These are phyloP conservation scores for Chromera velia DNA, from an alignment of 73 alveolate genomes.

Conservation along the genomic window DNA sequence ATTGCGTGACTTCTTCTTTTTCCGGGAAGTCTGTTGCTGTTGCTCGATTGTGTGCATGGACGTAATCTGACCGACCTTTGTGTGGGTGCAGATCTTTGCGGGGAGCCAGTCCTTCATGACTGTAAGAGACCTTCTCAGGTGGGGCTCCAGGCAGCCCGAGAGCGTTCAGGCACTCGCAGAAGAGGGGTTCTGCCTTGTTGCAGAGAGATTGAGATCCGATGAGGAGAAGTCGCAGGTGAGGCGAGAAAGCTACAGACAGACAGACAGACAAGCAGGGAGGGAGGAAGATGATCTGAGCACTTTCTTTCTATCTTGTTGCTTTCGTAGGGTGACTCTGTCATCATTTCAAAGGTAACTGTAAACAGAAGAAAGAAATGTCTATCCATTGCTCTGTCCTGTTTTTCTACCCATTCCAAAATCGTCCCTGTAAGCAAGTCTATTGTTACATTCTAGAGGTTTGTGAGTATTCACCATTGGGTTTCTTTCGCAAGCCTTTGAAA, in stretches of 20 bases:
- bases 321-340: no score
- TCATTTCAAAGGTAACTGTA: no score
- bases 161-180: constrained; percentile 69
- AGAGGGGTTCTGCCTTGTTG: constrained; percentile 87
- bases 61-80: no score
- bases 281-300: constrained; percentile 58
- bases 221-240: constrained; percentile 81
- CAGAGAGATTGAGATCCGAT: constrained; percentile 85
- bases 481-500: no score
- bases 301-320: constrained; percentile 49
- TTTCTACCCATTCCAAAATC: not conserved
- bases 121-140: constrained; percentile 92
- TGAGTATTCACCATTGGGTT: no score
- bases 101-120: constrained; percentile 89
- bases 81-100: constrained; percentile 44
- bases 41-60: no score
- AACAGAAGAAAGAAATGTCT: no score
- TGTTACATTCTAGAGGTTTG: no score
- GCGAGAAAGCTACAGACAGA: constrained; percentile 69
- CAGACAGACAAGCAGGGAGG: constrained; percentile 61
- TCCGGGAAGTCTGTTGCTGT: no score
- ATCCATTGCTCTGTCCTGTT: not conserved
- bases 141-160: constrained; percentile 84
- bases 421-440: not conserved
- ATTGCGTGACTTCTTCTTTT: no score